Percentiles rank a stretch among this genome's conserved stretches.
Conservation (phyloP, 495 filamentous ascomycete genomes). For the Aspergillus homomorphus region DNA sequence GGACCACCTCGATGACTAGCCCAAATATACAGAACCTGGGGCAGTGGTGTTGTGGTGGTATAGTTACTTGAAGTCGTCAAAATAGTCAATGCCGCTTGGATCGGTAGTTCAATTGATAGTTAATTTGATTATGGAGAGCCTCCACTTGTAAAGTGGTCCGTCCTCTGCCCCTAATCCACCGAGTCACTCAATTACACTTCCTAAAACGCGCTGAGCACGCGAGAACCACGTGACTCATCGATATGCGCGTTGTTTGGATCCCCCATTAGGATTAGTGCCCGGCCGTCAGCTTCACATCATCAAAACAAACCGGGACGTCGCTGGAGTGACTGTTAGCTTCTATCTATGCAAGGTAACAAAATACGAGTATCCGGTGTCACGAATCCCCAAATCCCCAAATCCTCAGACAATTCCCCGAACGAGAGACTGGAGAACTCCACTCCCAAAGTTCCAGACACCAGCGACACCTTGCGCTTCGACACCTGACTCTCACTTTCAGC, state of each 20-base stretch:
- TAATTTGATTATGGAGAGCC: not conserved
- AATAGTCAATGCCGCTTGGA: not conserved
- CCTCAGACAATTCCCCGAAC: no score
- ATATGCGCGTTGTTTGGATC: conserved; percentile 6
- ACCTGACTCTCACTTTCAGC: not conserved
- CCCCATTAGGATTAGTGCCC: conserved; percentile 14
- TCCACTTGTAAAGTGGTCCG: not conserved
- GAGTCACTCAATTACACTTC: conserved; percentile 20
- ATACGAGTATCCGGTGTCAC: not conserved
- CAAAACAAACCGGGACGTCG: conserved; percentile 28
- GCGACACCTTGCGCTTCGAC: not conserved
- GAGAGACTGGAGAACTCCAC: no score
- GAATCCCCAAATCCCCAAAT: not conserved
- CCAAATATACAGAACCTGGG: no score
- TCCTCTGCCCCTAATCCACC: not conserved
- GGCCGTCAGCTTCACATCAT: conserved; percentile 11
- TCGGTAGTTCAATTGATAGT: not conserved
- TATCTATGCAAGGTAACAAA: no score
- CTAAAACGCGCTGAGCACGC: conserved; percentile 26
- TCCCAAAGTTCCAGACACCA: not conserved
- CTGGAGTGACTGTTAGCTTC: not conserved
- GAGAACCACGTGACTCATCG: conserved; percentile 18
- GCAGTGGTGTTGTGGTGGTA: no score
- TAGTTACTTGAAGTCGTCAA: not conserved
- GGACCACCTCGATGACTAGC: no score